A percentile compares a stretch with the other conserved stretches of the same genome.
Evolutionary conservation across 352 stramenopile genomes (phyloP).

Genomic region (Globisporangium nodosum): DNA sequence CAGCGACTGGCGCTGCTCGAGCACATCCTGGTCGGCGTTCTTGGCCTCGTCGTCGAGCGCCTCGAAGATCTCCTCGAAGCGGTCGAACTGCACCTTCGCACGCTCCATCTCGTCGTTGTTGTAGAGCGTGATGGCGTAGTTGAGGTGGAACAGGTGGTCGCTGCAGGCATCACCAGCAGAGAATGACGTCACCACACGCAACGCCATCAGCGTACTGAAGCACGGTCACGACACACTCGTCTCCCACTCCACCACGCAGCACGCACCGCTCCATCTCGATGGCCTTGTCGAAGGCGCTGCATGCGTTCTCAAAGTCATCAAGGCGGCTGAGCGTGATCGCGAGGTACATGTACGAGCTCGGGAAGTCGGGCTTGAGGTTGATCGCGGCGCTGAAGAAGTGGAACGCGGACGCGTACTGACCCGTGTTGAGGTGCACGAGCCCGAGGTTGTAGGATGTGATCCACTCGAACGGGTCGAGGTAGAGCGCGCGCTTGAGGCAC

Average conservation of each 20-base stretch:
- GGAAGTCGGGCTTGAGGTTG: slow-evolving; percentile 85
- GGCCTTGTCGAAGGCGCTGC: slow-evolving; percentile 89
- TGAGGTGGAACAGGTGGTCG: slow-evolving; percentile 85
- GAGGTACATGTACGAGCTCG: slow-evolving; percentile 92
- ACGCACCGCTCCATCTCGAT: slow-evolving; percentile 81
- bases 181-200: slow-evolving; percentile 2
- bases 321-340: slow-evolving; percentile 85
- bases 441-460: slow-evolving; percentile 94
- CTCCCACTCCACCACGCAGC: background rate
- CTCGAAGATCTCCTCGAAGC: slow-evolving; percentile 81
- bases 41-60: slow-evolving; percentile 61
- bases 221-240: background rate
- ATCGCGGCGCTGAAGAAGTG: slow-evolving; percentile 91
- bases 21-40: slow-evolving; percentile 57
- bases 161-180: slow-evolving; percentile 18
- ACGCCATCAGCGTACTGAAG: background rate
- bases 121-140: slow-evolving; percentile 87
- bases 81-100: slow-evolving; percentile 76
- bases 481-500: slow-evolving; percentile 90
- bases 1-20: slow-evolving; percentile 69
- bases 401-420: slow-evolving; percentile 91
- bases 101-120: slow-evolving; percentile 89
- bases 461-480: slow-evolving; percentile 94
- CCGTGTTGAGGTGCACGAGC: slow-evolving; percentile 90
- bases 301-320: slow-evolving; percentile 92